These are phyloP conservation scores for Penicillium desertorum DNA, from an alignment of 495 filamentous ascomycete genomes.

Conservation along the genomic window DNA sequence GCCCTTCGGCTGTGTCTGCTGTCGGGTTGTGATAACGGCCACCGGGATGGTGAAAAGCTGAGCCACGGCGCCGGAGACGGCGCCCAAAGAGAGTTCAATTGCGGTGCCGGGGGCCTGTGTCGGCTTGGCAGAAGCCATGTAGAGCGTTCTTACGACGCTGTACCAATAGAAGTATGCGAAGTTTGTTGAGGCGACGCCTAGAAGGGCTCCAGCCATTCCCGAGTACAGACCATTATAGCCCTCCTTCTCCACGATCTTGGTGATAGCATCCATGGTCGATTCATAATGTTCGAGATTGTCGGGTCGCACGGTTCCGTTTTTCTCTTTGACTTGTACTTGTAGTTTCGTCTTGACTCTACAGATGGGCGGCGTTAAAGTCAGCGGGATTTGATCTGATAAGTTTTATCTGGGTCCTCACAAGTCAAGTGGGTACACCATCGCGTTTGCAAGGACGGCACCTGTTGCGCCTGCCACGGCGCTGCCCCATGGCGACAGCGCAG, in stretches of 20 bases:
- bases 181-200: conserved; percentile 95
- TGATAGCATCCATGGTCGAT: conserved; percentile 83
- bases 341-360: conserved; percentile 91
- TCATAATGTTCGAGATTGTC: conserved; percentile 68
- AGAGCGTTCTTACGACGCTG: conserved; percentile 79
- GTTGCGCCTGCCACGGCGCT: conserved; percentile 89
- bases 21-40: conserved; percentile 89
- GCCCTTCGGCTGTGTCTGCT: conserved; percentile 84
- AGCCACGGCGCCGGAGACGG: conserved; percentile 83
- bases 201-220: conserved; percentile 79
- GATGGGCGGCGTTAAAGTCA: conserved; percentile 14
- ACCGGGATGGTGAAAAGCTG: conserved; percentile 97
- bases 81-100: conserved; percentile 82
- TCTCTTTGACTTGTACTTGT: conserved; percentile 86
- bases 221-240: conserved; percentile 82
- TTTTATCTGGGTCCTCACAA: conserved; percentile 56
- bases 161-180: conserved; percentile 99
- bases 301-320: conserved; percentile 30
- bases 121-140: conserved; percentile 65
- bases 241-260: conserved; percentile 79
- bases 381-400: neutral
- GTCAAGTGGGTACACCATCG: conserved; percentile 93
- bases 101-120: conserved; percentile 72
- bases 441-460: conserved; percentile 92
- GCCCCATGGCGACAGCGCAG: conserved; percentile 87